Base-by-base conservation (phyloP, 352 stramenopile genomes). In the Phytopythium boreale region DNA sequence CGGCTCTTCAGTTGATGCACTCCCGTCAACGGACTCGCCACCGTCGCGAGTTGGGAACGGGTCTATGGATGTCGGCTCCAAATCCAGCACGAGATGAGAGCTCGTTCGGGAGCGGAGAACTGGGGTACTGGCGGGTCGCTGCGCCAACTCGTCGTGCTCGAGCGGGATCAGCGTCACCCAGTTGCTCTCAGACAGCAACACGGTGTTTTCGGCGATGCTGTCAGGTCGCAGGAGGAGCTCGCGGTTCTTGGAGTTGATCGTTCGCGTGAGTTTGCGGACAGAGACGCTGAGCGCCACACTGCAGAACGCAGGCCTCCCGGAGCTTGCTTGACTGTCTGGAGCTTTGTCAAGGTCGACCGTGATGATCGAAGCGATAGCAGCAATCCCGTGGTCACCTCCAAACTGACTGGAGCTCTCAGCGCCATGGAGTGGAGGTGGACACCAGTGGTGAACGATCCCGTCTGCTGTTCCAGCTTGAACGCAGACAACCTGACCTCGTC, bases 131-230 rank as follows among this genome's bases (percentile, higher is more conserved):
- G 67, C 51, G 7, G 60, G 24, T 12, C 26, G 7, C 8, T 55
- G 37, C 19, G 15, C 3, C 15, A 24, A 58, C 4, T 44, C 39
- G 37, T 76, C 67, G 14, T 39, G 64, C 10, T 69, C 24, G 4
- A 76, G 29, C 26, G 70, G 67, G 14, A 76, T 64, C 46, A 67
- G 7, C n/a, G 68, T 41, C 5, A 6, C 2, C 63, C 67, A 76
- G 24, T 66, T 22, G 17, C 15, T 19, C 15, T 69, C 57, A 12
- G 56, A 67, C 29, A 71, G 27, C 1, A 36, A 49, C 7, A 39
- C 41, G 15, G n/a, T 52, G 10, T 67, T 57, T 2, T 22, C 20
- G 17, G 3, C n/a, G 22, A 61, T 22, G 8, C 6, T 37, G 7
- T 51, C 56, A 41, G 36, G 31, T 6, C 14, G 7, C 19, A 37